phyloP scores from a whole-genome alignment of 768 basidiomycete species.

The Dendrothele bispora region DNA sequence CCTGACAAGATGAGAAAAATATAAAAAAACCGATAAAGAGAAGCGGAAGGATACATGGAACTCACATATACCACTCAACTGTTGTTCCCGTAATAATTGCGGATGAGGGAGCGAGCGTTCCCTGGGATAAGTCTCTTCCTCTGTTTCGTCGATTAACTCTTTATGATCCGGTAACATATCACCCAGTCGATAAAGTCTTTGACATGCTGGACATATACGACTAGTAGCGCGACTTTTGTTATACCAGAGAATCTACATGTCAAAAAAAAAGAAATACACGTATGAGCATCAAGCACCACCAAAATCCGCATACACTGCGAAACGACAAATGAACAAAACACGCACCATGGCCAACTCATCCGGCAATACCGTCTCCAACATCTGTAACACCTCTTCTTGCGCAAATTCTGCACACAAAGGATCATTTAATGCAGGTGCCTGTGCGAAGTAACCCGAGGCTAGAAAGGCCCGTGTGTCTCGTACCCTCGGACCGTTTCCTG shows the following conservation, averaged over 20 bases:
- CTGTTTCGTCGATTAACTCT: constrained; percentile 8
- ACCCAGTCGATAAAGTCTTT: constrained; percentile 68
- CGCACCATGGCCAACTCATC: constrained; percentile 71
- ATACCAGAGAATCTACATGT: constrained; percentile 72
- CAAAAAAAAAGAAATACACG: too few species aligned
- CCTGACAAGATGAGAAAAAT: constrained; percentile 40
- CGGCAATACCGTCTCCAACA: constrained; percentile 68
- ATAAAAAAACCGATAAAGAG: not conserved
- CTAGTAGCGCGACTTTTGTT: constrained; percentile 75
- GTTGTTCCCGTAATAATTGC: constrained; percentile 57
- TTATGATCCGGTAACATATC: constrained; percentile 58
- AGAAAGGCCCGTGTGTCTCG: constrained; percentile 67
- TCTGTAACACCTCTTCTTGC: constrained; percentile 70
- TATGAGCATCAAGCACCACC: too few species aligned
- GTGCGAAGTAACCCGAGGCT: constrained; percentile 60
- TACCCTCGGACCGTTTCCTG: constrained; percentile 79
- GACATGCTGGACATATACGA: constrained; percentile 79
- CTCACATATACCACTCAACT: constrained; percentile 78
- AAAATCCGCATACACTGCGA: not conserved
- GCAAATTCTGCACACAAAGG: constrained; percentile 77
- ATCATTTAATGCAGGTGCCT: constrained; percentile 61
- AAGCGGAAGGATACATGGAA: too few species aligned
- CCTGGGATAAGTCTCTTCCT: constrained; percentile 19
- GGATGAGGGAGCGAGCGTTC: constrained; percentile 25
- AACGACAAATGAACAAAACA: constrained; percentile 7